phyloP scores from a whole-genome alignment of 1,284 basidiomycete genomes.

The Boletus sp. region DNA sequence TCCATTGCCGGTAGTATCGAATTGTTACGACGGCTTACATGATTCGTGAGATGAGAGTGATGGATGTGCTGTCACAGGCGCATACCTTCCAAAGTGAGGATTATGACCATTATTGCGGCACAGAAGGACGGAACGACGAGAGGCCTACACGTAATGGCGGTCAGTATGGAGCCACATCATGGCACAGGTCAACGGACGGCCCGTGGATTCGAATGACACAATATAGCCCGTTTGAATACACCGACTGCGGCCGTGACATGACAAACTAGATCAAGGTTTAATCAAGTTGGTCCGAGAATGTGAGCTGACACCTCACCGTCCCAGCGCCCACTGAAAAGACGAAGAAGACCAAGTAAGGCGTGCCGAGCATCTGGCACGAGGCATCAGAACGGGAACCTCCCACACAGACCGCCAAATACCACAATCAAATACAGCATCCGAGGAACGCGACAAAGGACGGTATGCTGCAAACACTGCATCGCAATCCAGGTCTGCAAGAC shows the following conservation, averaged over 20 bases:
- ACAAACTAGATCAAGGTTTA: constrained; percentile 33
- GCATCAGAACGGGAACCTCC: constrained; percentile 15
- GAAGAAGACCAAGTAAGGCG: constrained; percentile 38
- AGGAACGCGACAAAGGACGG: constrained; percentile 14
- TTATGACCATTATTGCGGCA: constrained; percentile 36
- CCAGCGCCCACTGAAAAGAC: constrained; percentile 27
- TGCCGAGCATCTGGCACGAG: constrained; percentile 34
- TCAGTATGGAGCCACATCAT: constrained; percentile 11
- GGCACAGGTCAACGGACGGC: constrained; percentile 36
- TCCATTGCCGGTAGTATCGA: constrained; percentile 35
- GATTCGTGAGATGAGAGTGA: constrained; percentile 4
- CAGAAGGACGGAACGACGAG: constrained; percentile 44
- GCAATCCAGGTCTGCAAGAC: constrained; percentile 39
- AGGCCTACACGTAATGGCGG: constrained; percentile 17
- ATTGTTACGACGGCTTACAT: constrained; percentile 36
- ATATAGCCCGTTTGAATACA: constrained; percentile 46
- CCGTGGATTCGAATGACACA: constrained; percentile 38
- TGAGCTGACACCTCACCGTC: constrained; percentile 20
- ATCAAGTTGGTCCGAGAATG: constrained; percentile 6
- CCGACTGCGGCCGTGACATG: constrained; percentile 29
- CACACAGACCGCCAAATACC: constrained; percentile 11
- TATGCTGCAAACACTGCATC: constrained; percentile 23
- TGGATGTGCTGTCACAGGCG: neutral
- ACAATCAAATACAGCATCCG: constrained; percentile 18
- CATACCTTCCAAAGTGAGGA: constrained; percentile 46